Base-by-base conservation (phyloP, 192 early-diverging fungal genomes). In the Backusella circina region DNA sequence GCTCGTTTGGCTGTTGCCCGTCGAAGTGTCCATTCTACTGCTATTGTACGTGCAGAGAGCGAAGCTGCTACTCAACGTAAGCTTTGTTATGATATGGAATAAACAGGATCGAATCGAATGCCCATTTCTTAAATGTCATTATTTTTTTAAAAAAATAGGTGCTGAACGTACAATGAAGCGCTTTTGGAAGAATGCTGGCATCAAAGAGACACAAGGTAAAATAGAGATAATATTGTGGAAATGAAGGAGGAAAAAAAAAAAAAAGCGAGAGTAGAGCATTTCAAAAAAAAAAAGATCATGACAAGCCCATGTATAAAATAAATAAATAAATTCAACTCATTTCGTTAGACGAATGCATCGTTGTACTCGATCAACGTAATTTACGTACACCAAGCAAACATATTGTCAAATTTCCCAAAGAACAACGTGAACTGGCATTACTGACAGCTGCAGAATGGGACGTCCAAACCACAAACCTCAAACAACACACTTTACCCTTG, bases 371-470 rank as follows among this genome's bases (percentile, higher is more conserved):
- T 80, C 84, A 87, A n/a, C 88, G 95, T 8, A 75, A 85, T 18
- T 84, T 99, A 64, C 93, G 94, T 83, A 95, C 94, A 0, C 97
- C 97, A 7, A 88, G 86, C 39, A 94, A 94, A 44, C 83, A 87
- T 50, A 86, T 82, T 33, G 71, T 99, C 44, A 80, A 75, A 6
- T 83, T 99, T 30, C 83, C 89, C 8, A 65, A 50, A 18, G 71
- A 86, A 0, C 89, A 92, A 70, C 80, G 75, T 33, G 71, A 84
- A n/a, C 75, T 99, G 36, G 97, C 95, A n/a, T 74, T 89, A 41
- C 84, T 98, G 73, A 86, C 95, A 37, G 95, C 94, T 8, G 95
- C 87, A 10, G 97, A 99, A 81, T 99, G 97, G 97, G 95, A 99
- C 80, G 85, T 91, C 70, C 95, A 96, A 82, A 90, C 88, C 37